Percentiles rank a stretch among this genome's conserved stretches.
phyloP scores from a whole-genome alignment of 1,139 yeast species.

The Taiozyma sp. region DNA sequence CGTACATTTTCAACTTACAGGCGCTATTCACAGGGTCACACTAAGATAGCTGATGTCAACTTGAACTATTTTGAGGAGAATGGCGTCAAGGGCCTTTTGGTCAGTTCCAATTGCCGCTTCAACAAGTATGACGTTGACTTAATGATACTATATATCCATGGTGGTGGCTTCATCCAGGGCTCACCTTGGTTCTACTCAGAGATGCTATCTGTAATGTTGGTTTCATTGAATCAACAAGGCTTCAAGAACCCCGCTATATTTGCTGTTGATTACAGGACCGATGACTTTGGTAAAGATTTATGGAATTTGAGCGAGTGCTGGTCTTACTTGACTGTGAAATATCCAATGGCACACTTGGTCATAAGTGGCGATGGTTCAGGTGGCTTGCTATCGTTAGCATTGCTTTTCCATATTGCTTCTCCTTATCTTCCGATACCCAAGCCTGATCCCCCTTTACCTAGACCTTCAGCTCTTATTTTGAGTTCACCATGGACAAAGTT shows the following conservation, averaged over 20 bases:
- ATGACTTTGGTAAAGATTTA: constrained; percentile 26
- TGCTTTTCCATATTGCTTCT: constrained; percentile 30
- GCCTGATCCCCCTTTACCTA: constrained; percentile 2
- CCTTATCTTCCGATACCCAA: constrained; percentile 18
- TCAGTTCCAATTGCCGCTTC: not conserved
- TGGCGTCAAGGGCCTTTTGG: not conserved
- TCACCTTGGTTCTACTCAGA: constrained; percentile 36
- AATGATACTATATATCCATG: constrained; percentile 33
- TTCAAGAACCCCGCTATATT: constrained; percentile 39
- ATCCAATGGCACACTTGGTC: constrained; percentile 26
- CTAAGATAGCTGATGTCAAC: not conserved
- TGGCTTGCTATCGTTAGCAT: constrained; percentile 34
- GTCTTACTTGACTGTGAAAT: constrained; percentile 22
- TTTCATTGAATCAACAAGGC: constrained; percentile 36
- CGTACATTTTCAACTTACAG: constrained; percentile 21
- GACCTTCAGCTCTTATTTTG: constrained; percentile 34
- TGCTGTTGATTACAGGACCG: constrained; percentile 29
- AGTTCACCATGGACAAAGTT: constrained; percentile 33
- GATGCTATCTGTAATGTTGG: constrained; percentile 32
- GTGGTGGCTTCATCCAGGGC: constrained; percentile 28
- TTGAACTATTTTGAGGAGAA: not conserved
- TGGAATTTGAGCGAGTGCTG: constrained; percentile 27
- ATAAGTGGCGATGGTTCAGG: constrained; percentile 41
- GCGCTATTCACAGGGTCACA: constrained; percentile 6
- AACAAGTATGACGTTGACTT: constrained; percentile 18